Base-by-base conservation (phyloP, 208 protist genomes). In the Acanthamoeba divionensis region DNA sequence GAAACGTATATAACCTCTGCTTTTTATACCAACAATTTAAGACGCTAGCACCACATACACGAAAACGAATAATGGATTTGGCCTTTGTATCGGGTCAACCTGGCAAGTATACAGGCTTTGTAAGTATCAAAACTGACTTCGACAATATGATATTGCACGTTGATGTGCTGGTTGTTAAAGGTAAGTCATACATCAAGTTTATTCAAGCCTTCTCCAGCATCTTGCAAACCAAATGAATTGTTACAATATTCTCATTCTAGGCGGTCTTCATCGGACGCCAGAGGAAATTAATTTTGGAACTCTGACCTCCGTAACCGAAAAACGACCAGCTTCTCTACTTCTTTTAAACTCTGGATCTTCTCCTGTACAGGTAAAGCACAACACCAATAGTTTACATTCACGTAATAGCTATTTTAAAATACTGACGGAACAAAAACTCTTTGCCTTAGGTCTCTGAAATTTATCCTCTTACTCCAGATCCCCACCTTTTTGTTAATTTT, bases 131-230 rank as follows among this genome's bases (percentile, higher is more conserved):
- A 47, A 57, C 80, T 38, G 60, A 71, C 80, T n/a, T 52, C 26
- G 80, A 89, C 80, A 71, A 89, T 62, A 66, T 89, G 80, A 89
- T 89, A 31, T 38, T 89, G 13, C 80, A 66, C 60, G 80, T 89
- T 36, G 80, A 89, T 10, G 80, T 89, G 18, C 33, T 71, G 80
- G 60, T 71, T 12, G 60, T 89, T 24, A 66, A 71, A 26, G 75
- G n/a, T n/a, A n/a, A n/a, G n/a, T n/a, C n/a, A n/a, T n/a, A n/a
- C n/a, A n/a, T n/a, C n/a, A n/a, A n/a, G n/a, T n/a, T n/a, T n/a
- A n/a, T n/a, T n/a, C n/a, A n/a, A n/a, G n/a, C n/a, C n/a, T n/a
- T n/a, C n/a, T n/a, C n/a, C n/a, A n/a, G n/a, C n/a, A n/a, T n/a
- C n/a, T n/a, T n/a, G n/a, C n/a, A n/a, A n/a, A n/a, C n/a, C n/a